Conservation (phyloP, 495 filamentous ascomycete genomes). For the Mycothermus thermophilus region DNA sequence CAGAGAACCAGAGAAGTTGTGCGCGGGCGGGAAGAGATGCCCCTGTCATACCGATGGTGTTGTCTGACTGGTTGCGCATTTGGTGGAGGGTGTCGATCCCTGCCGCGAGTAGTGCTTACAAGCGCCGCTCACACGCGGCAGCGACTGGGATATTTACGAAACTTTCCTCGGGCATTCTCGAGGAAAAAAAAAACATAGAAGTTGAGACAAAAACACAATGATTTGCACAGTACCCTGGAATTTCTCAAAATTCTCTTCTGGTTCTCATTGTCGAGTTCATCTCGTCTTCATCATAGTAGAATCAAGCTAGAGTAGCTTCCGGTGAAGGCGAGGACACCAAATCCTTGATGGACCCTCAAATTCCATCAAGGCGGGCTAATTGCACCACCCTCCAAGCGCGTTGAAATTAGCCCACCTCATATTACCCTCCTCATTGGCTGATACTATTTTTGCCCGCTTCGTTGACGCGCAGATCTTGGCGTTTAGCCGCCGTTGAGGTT, state of each 20-base stretch:
- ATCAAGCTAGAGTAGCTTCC: background rate
- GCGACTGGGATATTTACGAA: constrained; percentile 1
- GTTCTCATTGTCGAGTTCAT: too few relatives aligned
- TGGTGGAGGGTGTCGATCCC: constrained; percentile 13
- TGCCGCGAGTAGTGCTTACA: constrained; percentile 12
- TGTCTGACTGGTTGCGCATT: constrained; percentile 10
- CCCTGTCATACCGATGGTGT: constrained; percentile 1
- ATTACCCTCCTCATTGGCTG: background rate
- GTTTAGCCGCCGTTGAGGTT: background rate
- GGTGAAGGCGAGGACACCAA: background rate
- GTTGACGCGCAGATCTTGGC: constrained; percentile 3
- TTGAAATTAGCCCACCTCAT: constrained; percentile 6
- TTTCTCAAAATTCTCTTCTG: too few relatives aligned
- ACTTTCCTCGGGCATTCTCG: background rate
- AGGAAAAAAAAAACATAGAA: too few relatives aligned
- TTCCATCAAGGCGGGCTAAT: too few relatives aligned
- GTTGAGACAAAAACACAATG: too few relatives aligned
- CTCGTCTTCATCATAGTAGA: too few relatives aligned
- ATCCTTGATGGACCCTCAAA: too few relatives aligned
- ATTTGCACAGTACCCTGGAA: too few relatives aligned
- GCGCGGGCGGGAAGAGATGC: constrained; percentile 3
- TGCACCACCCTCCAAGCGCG: background rate
- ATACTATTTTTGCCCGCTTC: constrained; percentile 11
- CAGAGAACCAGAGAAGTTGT: constrained; percentile 4
- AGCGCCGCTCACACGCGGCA: constrained; percentile 12